phyloP scores from a whole-genome alignment of 208 protist genomes.

The Naegleria gruberi region DNA sequence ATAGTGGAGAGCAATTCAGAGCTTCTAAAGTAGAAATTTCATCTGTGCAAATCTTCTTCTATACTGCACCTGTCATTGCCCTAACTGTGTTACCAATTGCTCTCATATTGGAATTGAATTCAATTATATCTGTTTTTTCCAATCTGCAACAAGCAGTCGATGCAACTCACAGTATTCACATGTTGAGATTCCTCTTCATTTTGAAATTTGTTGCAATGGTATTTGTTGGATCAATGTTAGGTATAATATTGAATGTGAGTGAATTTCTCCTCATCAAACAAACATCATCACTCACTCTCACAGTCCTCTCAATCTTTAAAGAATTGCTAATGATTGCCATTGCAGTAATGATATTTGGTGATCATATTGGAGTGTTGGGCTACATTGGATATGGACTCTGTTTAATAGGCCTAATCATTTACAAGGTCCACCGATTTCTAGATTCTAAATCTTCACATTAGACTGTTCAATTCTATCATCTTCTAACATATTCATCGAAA shows the following conservation, averaged over 20 bases:
- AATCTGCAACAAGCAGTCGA: neutral
- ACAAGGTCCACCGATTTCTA: neutral
- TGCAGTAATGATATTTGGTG: neutral
- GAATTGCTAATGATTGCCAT: conserved; percentile 14
- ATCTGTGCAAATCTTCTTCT: neutral
- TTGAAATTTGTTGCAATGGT: neutral
- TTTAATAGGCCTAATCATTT: neutral
- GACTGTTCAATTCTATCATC: no score
- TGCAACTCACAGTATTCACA: neutral
- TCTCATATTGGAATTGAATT: neutral
- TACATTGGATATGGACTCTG: neutral
- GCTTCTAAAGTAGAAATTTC: neutral
- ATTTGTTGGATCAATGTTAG: neutral
- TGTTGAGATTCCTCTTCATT: neutral
- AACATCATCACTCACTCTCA: neutral
- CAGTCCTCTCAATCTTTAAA: neutral
- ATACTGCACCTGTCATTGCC: neutral
- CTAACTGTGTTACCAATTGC: neutral
- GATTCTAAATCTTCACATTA: no score
- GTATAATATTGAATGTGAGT: neutral
- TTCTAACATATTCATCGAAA: no score
- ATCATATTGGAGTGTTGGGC: neutral
- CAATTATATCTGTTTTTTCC: neutral
- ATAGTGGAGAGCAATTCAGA: neutral
- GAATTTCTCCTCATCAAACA: conserved; percentile 5